These are phyloP conservation scores for Lipomyces sp. DNA, from an alignment of 805 yeast species.

Conservation along the genomic window DNA sequence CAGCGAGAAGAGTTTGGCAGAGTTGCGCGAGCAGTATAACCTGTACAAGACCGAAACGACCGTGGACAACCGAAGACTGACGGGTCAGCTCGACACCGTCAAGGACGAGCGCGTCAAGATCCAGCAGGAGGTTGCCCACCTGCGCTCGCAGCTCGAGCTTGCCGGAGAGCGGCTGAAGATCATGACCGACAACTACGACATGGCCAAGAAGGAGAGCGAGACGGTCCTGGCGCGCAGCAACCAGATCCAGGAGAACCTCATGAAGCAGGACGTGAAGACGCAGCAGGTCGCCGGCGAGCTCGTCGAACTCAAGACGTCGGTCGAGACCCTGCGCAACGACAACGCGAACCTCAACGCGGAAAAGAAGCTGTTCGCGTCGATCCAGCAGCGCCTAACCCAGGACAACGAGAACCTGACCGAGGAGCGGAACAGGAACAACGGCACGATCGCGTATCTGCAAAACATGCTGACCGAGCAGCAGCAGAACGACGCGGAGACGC, in stretches of 20 bases:
- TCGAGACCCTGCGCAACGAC: slow-evolving; percentile 47
- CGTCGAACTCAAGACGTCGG: slow-evolving; percentile 48
- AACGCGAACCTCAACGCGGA: slow-evolving; percentile 54
- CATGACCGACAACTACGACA: slow-evolving; percentile 42
- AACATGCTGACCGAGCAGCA: slow-evolving; percentile 61
- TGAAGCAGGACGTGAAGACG: slow-evolving; percentile 49
- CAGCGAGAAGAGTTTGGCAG: slow-evolving; percentile 32
- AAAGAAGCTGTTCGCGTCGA: slow-evolving; percentile 47
- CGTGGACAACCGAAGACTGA: slow-evolving; percentile 49
- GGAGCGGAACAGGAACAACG: slow-evolving; percentile 59
- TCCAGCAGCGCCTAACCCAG: slow-evolving; percentile 49
- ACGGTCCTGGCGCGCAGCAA: slow-evolving; percentile 44
- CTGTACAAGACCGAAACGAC: slow-evolving; percentile 43
- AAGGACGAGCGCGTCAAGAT: slow-evolving; percentile 47
- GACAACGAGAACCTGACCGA: slow-evolving; percentile 53
- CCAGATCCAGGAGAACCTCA: slow-evolving; percentile 44
- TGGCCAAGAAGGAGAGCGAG: slow-evolving; percentile 46
- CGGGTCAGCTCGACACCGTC: slow-evolving; percentile 44
- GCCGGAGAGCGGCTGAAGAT: slow-evolving; percentile 51
- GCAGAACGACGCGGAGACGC: slow-evolving; percentile 47
- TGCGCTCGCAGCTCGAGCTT: slow-evolving; percentile 53
- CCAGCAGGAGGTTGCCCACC: slow-evolving; percentile 50
- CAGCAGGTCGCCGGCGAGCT: slow-evolving; percentile 54
- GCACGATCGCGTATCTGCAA: slow-evolving; percentile 59
- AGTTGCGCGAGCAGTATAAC: slow-evolving; percentile 39